Percentiles rank a stretch among this genome's conserved stretches.
Evolutionary conservation across 257 asterid species (phyloP).

Genomic region (Plantago ovata): DNA sequence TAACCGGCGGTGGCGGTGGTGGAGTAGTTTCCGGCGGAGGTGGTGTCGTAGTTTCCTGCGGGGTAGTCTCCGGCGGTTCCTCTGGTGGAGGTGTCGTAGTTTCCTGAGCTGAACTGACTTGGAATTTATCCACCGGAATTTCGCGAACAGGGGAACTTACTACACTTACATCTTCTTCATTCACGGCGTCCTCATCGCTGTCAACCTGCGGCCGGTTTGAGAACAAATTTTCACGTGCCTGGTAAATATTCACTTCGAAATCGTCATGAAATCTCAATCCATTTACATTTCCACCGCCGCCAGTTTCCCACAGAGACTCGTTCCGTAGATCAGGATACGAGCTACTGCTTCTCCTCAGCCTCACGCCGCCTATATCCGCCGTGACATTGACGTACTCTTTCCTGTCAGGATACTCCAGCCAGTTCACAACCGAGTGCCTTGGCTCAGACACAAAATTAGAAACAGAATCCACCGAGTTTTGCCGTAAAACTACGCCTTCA

Average conservation of each 20-base stretch:
- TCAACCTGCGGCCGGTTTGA: constrained; percentile 24
- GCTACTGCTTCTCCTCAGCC: constrained; percentile 69
- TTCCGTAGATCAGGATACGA: constrained; percentile 81
- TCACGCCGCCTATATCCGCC: constrained; percentile 21
- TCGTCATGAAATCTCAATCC: constrained; percentile 55
- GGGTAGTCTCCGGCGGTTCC: constrained; percentile 23
- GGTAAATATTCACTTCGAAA: constrained; percentile 49
- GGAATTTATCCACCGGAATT: constrained; percentile 65
- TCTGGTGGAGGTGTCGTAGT: too few species aligned
- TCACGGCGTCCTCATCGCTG: constrained; percentile 26
- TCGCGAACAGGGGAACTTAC: constrained; percentile 32
- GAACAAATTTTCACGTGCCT: constrained; percentile 27
- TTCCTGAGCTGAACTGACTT: constrained; percentile 29
- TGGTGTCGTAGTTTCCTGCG: too few species aligned
- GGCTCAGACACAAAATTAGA: constrained; percentile 22
- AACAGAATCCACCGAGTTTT: constrained; percentile 3
- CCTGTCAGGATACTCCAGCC: constrained; percentile 39
- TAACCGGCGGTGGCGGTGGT: constrained; percentile 30
- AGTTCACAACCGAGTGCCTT: constrained; percentile 27
- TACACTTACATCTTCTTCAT: constrained; percentile 8
- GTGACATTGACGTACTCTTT: constrained; percentile 22
- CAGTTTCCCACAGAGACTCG: constrained; percentile 47
- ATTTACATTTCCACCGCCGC: constrained; percentile 37
- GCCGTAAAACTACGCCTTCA: constrained; percentile 5
- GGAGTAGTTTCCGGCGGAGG: constrained; percentile 26